Percentiles rank a stretch among this genome's conserved stretches.
phyloP scores from a whole-genome alignment of 192 early-diverging fungal genomes.

The Irineochytrium annulatum region DNA sequence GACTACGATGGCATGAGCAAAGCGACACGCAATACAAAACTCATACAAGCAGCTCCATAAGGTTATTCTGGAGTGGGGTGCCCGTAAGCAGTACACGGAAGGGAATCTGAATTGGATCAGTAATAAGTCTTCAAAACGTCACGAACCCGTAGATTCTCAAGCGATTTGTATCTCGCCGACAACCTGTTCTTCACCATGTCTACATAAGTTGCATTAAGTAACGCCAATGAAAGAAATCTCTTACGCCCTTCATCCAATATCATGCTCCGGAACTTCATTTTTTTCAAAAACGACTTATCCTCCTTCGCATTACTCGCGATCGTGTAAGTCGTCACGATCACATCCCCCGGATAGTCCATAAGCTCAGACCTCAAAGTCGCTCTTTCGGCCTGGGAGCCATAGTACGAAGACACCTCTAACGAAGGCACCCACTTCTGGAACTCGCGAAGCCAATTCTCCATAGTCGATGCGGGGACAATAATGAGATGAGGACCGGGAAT shows the following conservation, averaged over 20 bases:
- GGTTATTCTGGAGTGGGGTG: conserved; percentile 92
- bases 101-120: conserved; percentile 14
- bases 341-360: conserved; percentile 44
- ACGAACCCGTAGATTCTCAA: not conserved
- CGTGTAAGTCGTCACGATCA: conserved; percentile 77
- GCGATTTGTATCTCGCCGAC: conserved; percentile 66
- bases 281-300: conserved; percentile 69
- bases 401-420: conserved; percentile 35
- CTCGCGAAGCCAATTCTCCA: conserved; percentile 92
- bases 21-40: not conserved
- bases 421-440: conserved; percentile 52
- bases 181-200: conserved; percentile 74
- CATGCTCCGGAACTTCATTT: conserved; percentile 58
- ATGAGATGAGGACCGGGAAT: conserved; percentile 65
- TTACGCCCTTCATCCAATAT: conserved; percentile 79
- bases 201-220: conserved; percentile 48
- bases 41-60: conserved; percentile 68
- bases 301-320: conserved; percentile 65
- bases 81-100: conserved; percentile 69
- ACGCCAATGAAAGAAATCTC: conserved; percentile 2
- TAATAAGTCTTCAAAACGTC: conserved; percentile 2
- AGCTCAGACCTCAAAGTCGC: conserved; percentile 49
- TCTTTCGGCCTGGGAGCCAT: conserved; percentile 40
- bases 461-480: conserved; percentile 80
- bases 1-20: conserved; percentile 38